phyloP scores from a whole-genome alignment of 257 asterid genomes.

The Ilex asprella region DNA sequence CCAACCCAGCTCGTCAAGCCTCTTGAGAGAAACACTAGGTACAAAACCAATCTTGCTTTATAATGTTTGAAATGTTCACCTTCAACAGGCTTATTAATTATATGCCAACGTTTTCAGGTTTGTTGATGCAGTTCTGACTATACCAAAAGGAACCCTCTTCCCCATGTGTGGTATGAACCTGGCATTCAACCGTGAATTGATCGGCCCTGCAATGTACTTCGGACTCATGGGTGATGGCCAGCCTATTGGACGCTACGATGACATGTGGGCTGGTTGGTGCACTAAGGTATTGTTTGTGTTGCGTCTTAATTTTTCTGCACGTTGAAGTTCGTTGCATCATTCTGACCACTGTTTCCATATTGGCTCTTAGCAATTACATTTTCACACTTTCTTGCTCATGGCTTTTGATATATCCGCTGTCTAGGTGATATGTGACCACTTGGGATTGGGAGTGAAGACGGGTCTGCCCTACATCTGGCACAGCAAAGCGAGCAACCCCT shows the following conservation, averaged over 20 bases:
- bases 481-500: slow-evolving; percentile 71
- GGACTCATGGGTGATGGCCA: slow-evolving; percentile 81
- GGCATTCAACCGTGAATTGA: slow-evolving; percentile 53
- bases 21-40: slow-evolving; percentile 54
- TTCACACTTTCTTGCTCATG: not conserved
- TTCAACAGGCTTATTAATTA: not conserved
- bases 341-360: no score
- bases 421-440: slow-evolving; percentile 58
- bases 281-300: slow-evolving; percentile 30
- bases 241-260: slow-evolving; percentile 67
- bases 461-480: slow-evolving; percentile 65
- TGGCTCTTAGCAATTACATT: no score
- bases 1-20: slow-evolving; percentile 74
- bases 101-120: slow-evolving; percentile 22
- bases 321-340: no score
- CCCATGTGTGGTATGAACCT: slow-evolving; percentile 79
- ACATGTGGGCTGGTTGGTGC: slow-evolving; percentile 86
- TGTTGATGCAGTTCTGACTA: slow-evolving; percentile 59
- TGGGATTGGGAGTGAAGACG: slow-evolving; percentile 53
- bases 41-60: not conserved
- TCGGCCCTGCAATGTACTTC: slow-evolving; percentile 71
- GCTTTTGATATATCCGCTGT: not conserved
- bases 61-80: not conserved
- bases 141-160: slow-evolving; percentile 62
- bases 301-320: not conserved